Percentiles rank a stretch among this genome's conserved stretches.
These are phyloP conservation scores for Metroxylon sagu DNA, from an alignment of 176 grass and related monocot genomes.

Conservation along the genomic window DNA sequence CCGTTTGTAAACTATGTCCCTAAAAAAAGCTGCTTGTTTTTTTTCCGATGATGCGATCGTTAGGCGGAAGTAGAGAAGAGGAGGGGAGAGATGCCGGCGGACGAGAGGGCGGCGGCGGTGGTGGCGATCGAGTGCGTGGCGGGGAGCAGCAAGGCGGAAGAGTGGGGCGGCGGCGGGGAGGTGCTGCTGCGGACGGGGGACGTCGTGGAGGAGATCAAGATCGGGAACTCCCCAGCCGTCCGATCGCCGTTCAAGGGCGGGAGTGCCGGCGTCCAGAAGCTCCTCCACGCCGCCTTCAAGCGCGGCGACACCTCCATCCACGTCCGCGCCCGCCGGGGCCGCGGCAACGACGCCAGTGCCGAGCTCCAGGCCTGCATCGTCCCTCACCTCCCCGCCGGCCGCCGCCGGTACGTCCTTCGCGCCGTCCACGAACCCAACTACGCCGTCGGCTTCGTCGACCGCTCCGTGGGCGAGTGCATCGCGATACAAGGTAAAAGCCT, in stretches of 20 bases:
- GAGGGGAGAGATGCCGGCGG: too few species aligned
- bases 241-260: conserved; percentile 15
- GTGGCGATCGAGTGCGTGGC: conserved; percentile 37
- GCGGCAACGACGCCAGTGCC: conserved; percentile 6
- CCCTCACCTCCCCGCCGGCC: conserved; percentile 5
- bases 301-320: conserved; percentile 25
- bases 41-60: too few species aligned
- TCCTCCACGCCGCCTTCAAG: conserved; percentile 58
- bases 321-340: conserved; percentile 1
- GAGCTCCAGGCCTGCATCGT: conserved; percentile 26
- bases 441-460: conserved; percentile 10
- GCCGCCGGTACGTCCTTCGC: background rate
- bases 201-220: conserved; percentile 10
- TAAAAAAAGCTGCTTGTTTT: too few species aligned
- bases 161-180: conserved; percentile 14
- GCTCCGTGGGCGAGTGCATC: background rate
- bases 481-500: too few species aligned
- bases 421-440: background rate
- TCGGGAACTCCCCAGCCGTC: background rate
- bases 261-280: conserved; percentile 31
- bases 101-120: conserved; percentile 13
- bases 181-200: conserved; percentile 15
- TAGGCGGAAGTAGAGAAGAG: too few species aligned
- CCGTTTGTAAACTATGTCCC: too few species aligned
- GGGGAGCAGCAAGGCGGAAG: conserved; percentile 11